phyloP scores from a whole-genome alignment of 1,284 basidiomycete genomes.

The Coniophora puteana region DNA sequence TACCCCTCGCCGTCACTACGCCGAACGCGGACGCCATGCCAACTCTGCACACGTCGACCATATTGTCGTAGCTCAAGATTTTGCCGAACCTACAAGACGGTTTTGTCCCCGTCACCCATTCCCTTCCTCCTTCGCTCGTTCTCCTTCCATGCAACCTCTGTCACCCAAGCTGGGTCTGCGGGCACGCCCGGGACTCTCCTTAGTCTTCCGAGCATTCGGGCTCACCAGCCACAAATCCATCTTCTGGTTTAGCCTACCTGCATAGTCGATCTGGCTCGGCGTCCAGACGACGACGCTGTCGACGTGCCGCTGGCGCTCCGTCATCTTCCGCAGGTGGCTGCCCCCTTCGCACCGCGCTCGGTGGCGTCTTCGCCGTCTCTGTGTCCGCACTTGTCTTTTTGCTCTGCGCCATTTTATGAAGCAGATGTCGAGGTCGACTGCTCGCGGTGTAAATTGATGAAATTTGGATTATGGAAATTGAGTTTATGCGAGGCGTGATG shows the following conservation, averaged over 20 bases:
- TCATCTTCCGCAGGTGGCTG: constrained; percentile 61
- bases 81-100: no score
- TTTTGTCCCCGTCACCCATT: neutral
- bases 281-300: constrained; percentile 49
- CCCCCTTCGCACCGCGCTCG: constrained; percentile 43
- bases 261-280: constrained; percentile 62
- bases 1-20: no score
- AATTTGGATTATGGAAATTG: no score
- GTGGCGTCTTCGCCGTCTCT: constrained; percentile 51
- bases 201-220: constrained; percentile 39
- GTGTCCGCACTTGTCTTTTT: constrained; percentile 55
- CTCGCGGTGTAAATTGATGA: no score
- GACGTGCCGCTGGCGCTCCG: constrained; percentile 37
- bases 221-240: constrained; percentile 48
- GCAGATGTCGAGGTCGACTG: no score
- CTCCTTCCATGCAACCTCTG: constrained; percentile 34
- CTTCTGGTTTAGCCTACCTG: constrained; percentile 30
- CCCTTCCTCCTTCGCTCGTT: constrained; percentile 28
- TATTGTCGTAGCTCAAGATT: no score
- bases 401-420: constrained; percentile 49
- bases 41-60: no score
- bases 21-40: no score
- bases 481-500: constrained; percentile 39
- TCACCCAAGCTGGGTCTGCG: constrained; percentile 35
- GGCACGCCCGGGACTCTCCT: constrained; percentile 33